These are phyloP conservation scores for Omphalea diandra DNA, from an alignment of 441 rosid genomes.

Conservation along the genomic window DNA sequence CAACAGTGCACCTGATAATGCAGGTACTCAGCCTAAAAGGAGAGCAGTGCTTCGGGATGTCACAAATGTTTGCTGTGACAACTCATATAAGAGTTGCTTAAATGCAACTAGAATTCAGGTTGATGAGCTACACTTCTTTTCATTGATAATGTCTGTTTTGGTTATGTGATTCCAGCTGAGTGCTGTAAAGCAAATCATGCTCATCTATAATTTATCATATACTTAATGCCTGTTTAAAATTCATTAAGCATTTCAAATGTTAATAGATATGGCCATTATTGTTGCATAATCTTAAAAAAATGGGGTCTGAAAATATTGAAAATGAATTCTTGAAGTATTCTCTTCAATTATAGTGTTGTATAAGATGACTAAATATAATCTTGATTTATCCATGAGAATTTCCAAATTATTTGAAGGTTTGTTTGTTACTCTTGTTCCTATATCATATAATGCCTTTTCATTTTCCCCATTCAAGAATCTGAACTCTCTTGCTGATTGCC, in stretches of 20 bases:
- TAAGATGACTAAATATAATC: no score
- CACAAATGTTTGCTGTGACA: conserved; percentile 56
- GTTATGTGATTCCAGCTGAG: background rate
- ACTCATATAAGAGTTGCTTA: conserved; percentile 45
- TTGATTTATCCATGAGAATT: no score
- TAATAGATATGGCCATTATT: background rate
- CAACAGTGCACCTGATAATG: conserved; percentile 30
- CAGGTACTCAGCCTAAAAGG: conserved; percentile 40
- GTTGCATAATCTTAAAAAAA: background rate
- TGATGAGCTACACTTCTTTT: conserved; percentile 24
- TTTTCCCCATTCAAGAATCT: conserved; percentile 5
- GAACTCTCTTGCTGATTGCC: conserved; percentile 17
- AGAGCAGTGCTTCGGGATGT: conserved; percentile 73
- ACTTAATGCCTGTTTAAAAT: conserved; percentile 4
- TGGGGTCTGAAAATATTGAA: background rate
- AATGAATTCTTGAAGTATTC: background rate
- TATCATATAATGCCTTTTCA: conserved; percentile 3
- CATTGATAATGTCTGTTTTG: background rate
- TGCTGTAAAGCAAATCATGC: background rate
- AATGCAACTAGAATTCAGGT: conserved; percentile 59
- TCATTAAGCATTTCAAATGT: background rate
- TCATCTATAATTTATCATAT: background rate
- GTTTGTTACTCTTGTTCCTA: background rate
- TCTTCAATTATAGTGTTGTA: background rate
- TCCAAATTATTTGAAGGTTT: conserved; percentile 1